Percentiles rank a stretch among this genome's conserved stretches.
Evolutionary conservation across 192 early-diverging fungal genomes (phyloP).

Genomic region (Backusella tuberculispora): DNA sequence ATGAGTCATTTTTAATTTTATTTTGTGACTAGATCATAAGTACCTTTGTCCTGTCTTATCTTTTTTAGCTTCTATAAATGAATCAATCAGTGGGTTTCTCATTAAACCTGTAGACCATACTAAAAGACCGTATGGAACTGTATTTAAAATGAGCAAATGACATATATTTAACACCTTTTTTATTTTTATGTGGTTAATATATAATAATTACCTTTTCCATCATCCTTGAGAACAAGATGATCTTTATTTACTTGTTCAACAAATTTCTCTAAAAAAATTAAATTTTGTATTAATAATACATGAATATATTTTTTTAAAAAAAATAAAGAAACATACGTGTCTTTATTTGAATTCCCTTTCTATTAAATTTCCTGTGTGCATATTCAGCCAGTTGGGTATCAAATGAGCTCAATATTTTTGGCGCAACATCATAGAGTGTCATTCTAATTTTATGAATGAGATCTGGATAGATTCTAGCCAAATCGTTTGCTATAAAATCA

Average conservation of each 20-base stretch:
- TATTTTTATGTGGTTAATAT: too few relatives aligned
- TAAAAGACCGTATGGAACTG: conserved; percentile 68
- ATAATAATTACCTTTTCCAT: conserved; percentile 40
- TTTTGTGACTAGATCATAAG: background rate
- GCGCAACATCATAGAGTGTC: conserved; percentile 77
- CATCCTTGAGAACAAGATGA: conserved; percentile 54
- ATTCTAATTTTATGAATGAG: conserved; percentile 57
- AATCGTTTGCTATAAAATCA: conserved; percentile 85
- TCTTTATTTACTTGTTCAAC: conserved; percentile 58
- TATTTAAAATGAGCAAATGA: background rate
- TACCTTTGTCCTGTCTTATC: conserved; percentile 39
- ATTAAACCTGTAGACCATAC: conserved; percentile 82
- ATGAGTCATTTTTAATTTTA: background rate
- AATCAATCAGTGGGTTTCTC: conserved; percentile 61
- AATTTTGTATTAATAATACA: background rate
- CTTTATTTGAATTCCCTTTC: conserved; percentile 77
- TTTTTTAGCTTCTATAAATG: conserved; percentile 47
- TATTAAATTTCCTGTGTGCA: conserved; percentile 71
- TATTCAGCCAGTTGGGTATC: conserved; percentile 75
- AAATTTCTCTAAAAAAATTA: conserved; percentile 25
- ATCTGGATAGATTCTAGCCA: conserved; percentile 72
- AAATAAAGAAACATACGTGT: conserved; percentile 59
- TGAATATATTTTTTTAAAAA: background rate
- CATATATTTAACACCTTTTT: too few relatives aligned
- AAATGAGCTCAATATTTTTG: conserved; percentile 78